Percentiles rank a stretch among this genome's conserved stretches.
Conservation (phyloP, 352 stramenopile genomes). For the Phytophthora palmivora region DNA sequence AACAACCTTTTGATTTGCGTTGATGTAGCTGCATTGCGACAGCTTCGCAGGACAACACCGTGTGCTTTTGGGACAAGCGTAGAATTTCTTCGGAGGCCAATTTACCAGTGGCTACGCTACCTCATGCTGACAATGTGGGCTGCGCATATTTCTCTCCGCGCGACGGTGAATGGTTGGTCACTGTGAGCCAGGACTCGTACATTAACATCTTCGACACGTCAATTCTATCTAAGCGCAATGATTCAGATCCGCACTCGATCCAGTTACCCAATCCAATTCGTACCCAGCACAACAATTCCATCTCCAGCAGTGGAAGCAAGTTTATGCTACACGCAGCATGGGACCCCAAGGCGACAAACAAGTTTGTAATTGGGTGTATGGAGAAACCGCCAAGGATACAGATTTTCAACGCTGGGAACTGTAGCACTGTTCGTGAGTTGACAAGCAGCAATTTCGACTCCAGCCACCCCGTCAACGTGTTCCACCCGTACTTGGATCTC, state of each 20-base stretch:
- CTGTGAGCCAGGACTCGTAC: slow-evolving; percentile 85
- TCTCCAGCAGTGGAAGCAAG: slow-evolving; percentile 45
- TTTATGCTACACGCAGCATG: slow-evolving; percentile 66
- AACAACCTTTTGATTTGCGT: slow-evolving; percentile 6
- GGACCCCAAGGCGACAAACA: slow-evolving; percentile 64
- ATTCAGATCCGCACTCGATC: slow-evolving; percentile 36
- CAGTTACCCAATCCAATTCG: slow-evolving; percentile 33
- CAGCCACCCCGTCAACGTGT: slow-evolving; percentile 75
- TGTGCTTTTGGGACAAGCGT: slow-evolving; percentile 78
- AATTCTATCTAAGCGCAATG: slow-evolving; percentile 13
- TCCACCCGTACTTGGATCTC: slow-evolving; percentile 70
- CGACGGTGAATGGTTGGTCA: slow-evolving; percentile 72
- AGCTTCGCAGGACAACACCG: slow-evolving; percentile 63
- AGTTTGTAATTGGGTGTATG: slow-evolving; percentile 76
- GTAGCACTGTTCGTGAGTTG: slow-evolving; percentile 61
- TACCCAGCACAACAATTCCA: slow-evolving; percentile 63
- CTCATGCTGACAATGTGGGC: slow-evolving; percentile 61
- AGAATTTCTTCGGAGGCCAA: slow-evolving; percentile 45
- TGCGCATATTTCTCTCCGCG: slow-evolving; percentile 79
- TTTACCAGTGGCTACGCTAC: slow-evolving; percentile 53
- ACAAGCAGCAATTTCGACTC: slow-evolving; percentile 42
- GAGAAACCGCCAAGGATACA: slow-evolving; percentile 65
- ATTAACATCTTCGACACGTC: slow-evolving; percentile 75
- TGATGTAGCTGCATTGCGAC: slow-evolving; percentile 63
- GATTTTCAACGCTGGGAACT: slow-evolving; percentile 62